Percentiles rank a stretch among this genome's conserved stretches.
These are phyloP conservation scores for Sporisorium reilianum DNA, from an alignment of 1,284 basidiomycete genomes.

Conservation along the genomic window DNA sequence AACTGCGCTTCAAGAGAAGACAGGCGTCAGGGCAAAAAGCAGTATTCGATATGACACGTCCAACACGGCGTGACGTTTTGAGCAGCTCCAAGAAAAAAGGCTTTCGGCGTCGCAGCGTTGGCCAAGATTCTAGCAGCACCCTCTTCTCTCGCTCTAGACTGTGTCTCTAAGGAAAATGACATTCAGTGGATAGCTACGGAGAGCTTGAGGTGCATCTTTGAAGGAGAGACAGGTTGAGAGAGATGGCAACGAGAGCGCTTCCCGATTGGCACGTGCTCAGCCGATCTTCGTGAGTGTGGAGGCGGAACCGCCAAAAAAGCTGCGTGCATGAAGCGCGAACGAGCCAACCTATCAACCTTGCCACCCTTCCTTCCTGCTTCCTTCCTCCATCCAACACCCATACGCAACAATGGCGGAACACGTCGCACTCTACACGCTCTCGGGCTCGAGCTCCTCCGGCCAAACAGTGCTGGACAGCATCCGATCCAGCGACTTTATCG, in stretches of 20 bases:
- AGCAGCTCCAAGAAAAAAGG: neutral
- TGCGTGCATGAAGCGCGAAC: constrained; percentile 11
- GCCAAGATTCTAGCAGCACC: constrained; percentile 23
- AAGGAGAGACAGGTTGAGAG: too few species aligned
- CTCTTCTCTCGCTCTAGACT: neutral
- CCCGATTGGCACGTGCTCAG: constrained; percentile 12
- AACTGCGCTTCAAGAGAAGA: neutral
- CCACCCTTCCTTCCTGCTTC: neutral
- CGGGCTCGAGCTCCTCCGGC: constrained; percentile 18
- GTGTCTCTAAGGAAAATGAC: too few species aligned
- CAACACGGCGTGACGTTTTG: constrained; percentile 31
- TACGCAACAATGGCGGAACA: constrained; percentile 27
- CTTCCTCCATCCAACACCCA: neutral
- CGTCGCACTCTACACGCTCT: constrained; percentile 52
- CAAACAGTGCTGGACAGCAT: constrained; percentile 44
- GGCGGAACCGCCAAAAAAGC: constrained; percentile 1
- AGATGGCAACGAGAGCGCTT: constrained; percentile 2
- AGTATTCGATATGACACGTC: constrained; percentile 44
- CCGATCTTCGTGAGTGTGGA: constrained; percentile 17
- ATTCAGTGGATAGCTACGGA: too few species aligned
- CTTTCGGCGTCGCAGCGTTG: constrained; percentile 14
- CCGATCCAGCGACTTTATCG: constrained; percentile 55
- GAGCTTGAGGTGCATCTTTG: neutral
- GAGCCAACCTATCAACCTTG: constrained; percentile 12
- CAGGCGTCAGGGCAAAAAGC: constrained; percentile 3